Percentiles rank a stretch among this genome's conserved stretches.
These are phyloP conservation scores for Chenopodium quinoa DNA, from an alignment of 148 eudicot genomes.

Conservation along the genomic window DNA sequence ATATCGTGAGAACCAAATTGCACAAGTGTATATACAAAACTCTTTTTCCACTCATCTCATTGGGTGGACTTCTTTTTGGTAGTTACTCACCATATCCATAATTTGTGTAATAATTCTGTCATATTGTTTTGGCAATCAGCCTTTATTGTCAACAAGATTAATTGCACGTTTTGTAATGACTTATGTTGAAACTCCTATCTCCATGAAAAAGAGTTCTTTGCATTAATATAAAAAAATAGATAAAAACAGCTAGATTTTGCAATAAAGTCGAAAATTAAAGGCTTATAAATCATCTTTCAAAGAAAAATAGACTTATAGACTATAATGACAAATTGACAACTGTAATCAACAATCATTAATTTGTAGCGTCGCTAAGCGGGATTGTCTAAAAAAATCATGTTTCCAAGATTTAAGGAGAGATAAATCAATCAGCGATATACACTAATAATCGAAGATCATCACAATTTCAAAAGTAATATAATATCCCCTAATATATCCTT, in stretches of 20 bases:
- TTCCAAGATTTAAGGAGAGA: not conserved
- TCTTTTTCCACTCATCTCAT: constrained; percentile 7
- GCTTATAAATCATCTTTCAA: not conserved
- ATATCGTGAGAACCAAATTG: constrained; percentile 14
- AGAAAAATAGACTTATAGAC: too few species aligned
- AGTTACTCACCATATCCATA: constrained; percentile 3
- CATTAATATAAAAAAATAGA: not conserved
- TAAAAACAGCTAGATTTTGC: not conserved
- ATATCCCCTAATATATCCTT: too few species aligned
- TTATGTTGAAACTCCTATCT: not conserved
- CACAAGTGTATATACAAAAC: constrained; percentile 14
- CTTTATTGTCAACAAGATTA: not conserved
- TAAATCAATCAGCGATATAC: not conserved
- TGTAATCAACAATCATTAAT: not conserved
- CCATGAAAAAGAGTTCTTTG: not conserved
- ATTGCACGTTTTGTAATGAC: not conserved
- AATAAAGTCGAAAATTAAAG: not conserved
- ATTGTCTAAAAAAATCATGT: not conserved
- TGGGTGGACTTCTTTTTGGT: not conserved
- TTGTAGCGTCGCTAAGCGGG: not conserved
- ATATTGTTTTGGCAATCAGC: constrained; percentile 6
- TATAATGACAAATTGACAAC: not conserved
- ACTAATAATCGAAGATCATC: not conserved
- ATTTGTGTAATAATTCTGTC: not conserved
- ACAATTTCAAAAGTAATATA: not conserved